Evolutionary conservation across 331 rosid species (phyloP), one percentile per base, ranked within the genome.

Genomic region (Rosa hybrid): DNA sequence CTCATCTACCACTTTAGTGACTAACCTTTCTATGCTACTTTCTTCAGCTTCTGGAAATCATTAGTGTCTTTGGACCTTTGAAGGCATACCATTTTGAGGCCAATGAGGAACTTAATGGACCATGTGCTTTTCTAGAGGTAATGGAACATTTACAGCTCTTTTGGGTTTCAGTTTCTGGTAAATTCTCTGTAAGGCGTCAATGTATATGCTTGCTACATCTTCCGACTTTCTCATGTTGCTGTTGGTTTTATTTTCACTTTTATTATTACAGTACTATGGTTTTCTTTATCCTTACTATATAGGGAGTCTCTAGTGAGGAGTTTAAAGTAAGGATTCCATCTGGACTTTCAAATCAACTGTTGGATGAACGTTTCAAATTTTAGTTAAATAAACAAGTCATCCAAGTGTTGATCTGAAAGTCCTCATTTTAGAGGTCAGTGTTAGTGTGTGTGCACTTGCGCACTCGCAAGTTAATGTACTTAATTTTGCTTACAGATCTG

Each of bases 111-210:
- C 78, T 83, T 30, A 74, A 82, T 82, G 87, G 78, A 82, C 84
- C 88, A 30, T 82, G 88, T 79, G 99, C 95, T 81, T 93, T 96
- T 86, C 80, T 96, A 7, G 98, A 96, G 99, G 99, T 96, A 85
- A 71, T 84, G 51, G 20, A 68, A 71, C 77, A 71, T 62, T 51
- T 12, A 25, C 8, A n/a, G 7, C 16, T 48, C 67, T 53, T 39
- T 12, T 75, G 67, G 6, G 25, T 34, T 69, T 73, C 50, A 2
- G 65, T 77, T 82, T 77, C 50, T 34, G 53, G 51, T 4, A 68
- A 48, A 51, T 38, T 41, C 65, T 39, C 17, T 70, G 44, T 30
- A 25, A 12, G 6, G 11, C 13, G 59, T 67, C 72, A 17, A 17
- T 39, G 12, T 39, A 68, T 68, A 38, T 68, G 72, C 44, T 8